Evolutionary conservation across 768 basidiomycete species (phyloP).

Genomic region (Xerocomellus chrysenteron): DNA sequence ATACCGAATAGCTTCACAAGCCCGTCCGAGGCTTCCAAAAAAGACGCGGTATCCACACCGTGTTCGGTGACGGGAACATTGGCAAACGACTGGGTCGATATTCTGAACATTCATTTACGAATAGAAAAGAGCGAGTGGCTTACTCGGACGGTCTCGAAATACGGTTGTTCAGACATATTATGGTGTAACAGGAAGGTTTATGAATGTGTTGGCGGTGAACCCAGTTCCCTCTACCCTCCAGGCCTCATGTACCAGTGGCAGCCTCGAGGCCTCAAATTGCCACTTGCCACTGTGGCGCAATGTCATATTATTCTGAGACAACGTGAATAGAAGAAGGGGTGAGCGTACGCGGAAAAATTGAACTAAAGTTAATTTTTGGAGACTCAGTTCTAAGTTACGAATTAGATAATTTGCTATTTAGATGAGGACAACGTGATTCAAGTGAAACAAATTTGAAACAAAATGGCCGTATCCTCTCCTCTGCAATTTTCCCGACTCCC

Average conservation of each 20-base stretch:
- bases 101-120: conserved; percentile 1
- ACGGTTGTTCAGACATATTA: conserved; percentile 41
- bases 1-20: conserved; percentile 71
- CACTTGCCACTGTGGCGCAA: conserved; percentile 22
- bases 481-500: conserved; percentile 5
- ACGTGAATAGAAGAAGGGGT: conserved; percentile 18
- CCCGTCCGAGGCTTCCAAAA: conserved; percentile 88
- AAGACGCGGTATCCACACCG: conserved; percentile 77
- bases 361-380: conserved; percentile 14
- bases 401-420: conserved; percentile 28
- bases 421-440: neutral
- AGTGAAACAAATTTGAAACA: conserved; percentile 11
- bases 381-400: conserved; percentile 5
- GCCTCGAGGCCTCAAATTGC: conserved; percentile 29
- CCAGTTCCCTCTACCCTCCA: conserved; percentile 7
- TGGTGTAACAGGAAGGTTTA: conserved; percentile 9
- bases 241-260: conserved; percentile 19
- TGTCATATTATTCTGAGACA: conserved; percentile 22
- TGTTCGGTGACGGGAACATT: conserved; percentile 74
- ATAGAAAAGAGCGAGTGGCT: conserved; percentile 10
- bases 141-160: conserved; percentile 71
- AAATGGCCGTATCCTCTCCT: neutral
- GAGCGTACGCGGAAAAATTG: neutral
- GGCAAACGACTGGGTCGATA: conserved; percentile 66
- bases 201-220: conserved; percentile 7